These are phyloP conservation scores for Parastagonospora avenae DNA, from an alignment of 2,329 filamentous ascomycete species.

Conservation along the genomic window DNA sequence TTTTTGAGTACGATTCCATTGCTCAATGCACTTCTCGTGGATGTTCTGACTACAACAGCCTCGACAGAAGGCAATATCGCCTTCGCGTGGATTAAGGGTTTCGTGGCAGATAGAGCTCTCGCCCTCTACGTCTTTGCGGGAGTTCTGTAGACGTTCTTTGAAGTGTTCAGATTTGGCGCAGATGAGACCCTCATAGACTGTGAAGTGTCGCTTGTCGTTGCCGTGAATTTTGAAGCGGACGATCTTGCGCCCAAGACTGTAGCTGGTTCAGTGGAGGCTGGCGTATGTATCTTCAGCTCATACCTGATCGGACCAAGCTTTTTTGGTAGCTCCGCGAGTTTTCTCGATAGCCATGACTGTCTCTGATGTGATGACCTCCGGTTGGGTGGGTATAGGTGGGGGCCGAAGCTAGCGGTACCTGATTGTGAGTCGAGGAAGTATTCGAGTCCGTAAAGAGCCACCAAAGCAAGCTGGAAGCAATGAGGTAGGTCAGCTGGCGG, in stretches of 20 bases:
- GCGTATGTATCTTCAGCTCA: not conserved
- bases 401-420: no score
- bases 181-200: slow-evolving; percentile 23
- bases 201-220: slow-evolving; percentile 5
- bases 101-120: slow-evolving; percentile 17
- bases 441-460: no score
- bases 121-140: slow-evolving; percentile 9
- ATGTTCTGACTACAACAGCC: slow-evolving; percentile 13
- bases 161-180: slow-evolving; percentile 15
- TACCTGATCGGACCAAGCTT: not conserved
- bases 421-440: no score
- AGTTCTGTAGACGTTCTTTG: slow-evolving; percentile 5
- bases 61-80: slow-evolving; percentile 15
- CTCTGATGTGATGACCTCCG: no score
- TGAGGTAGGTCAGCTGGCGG: no score
- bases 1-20: not conserved
- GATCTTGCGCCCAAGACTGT: slow-evolving; percentile 6
- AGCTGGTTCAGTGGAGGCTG: not conserved
- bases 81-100: not conserved
- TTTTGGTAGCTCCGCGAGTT: not conserved
- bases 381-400: no score
- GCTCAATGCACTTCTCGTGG: slow-evolving; percentile 9
- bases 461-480: no score
- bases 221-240: slow-evolving; percentile 2
- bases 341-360: no score